Evolutionary conservation across 1,284 basidiomycete species (phyloP).

Genomic region (Puccinia coronata): DNA sequence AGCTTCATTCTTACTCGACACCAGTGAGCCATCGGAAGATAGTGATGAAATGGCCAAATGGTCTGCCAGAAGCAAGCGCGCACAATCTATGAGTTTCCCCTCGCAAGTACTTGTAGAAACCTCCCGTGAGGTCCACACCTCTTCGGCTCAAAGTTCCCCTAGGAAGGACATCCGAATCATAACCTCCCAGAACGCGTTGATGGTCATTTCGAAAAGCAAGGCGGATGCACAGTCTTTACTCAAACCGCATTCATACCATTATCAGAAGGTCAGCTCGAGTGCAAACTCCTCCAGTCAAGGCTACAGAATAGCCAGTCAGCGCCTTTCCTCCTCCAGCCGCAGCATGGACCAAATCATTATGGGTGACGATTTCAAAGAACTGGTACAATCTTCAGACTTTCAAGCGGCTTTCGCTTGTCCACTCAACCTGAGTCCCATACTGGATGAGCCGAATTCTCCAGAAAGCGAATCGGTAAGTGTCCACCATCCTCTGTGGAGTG

Average conservation of each 20-base stretch:
- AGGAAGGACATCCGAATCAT: constrained; percentile 4
- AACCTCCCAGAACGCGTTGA: background rate
- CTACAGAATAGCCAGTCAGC: constrained; percentile 13
- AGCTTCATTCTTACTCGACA: constrained; percentile 16
- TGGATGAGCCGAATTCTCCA: constrained; percentile 24
- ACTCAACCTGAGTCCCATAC: constrained; percentile 16
- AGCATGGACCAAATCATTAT: constrained; percentile 35
- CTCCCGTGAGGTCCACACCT: constrained; percentile 2
- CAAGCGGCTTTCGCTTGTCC: constrained; percentile 3
- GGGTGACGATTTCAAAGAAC: background rate
- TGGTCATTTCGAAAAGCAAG: background rate
- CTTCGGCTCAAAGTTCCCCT: background rate
- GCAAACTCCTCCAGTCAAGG: constrained; percentile 9
- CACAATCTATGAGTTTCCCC: background rate
- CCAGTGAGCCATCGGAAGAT: constrained; percentile 4
- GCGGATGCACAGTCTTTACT: background rate
- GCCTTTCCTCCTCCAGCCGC: constrained; percentile 17
- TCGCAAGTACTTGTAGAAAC: constrained; percentile 19
- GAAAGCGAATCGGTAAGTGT: constrained; percentile 20
- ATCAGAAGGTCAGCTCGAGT: background rate
- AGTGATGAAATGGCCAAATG: background rate
- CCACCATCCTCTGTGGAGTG: background rate
- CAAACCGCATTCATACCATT: constrained; percentile 25
- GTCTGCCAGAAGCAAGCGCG: background rate
- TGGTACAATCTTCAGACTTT: constrained; percentile 9